Percentiles rank a stretch among this genome's conserved stretches.
Conservation (phyloP, 495 filamentous ascomycete genomes). For the Saxispiralis lemnorum region DNA sequence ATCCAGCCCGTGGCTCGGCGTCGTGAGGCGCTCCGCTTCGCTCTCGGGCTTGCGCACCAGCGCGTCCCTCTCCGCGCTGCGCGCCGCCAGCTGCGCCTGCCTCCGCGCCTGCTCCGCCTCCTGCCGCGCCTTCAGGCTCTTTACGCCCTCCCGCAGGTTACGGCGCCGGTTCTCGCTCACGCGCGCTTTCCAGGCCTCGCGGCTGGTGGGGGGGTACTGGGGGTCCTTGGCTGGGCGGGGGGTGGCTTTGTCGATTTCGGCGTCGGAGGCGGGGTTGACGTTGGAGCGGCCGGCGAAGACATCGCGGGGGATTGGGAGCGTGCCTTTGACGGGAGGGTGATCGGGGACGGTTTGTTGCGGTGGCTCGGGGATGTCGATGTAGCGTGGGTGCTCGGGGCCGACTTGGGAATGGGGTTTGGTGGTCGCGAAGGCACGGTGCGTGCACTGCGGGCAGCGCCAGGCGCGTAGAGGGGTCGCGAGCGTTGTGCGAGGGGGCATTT, state of each 20-base stretch:
- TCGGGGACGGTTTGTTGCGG: conserved; percentile 26
- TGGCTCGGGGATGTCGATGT: conserved; percentile 53
- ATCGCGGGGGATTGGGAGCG: conserved; percentile 50
- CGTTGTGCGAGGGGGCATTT: conserved; percentile 8
- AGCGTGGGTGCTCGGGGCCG: conserved; percentile 53
- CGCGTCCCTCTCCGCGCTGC: conserved; percentile 27
- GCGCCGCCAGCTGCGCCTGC: conserved; percentile 22
- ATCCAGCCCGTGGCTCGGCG: conserved; percentile 11
- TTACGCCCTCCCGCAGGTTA: conserved; percentile 47
- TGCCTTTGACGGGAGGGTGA: conserved; percentile 44
- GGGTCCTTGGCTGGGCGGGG: conserved; percentile 17
- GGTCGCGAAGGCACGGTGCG: conserved; percentile 28
- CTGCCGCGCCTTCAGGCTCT: conserved; percentile 41
- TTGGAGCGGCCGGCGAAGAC: conserved; percentile 39
- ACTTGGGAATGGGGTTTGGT: conserved; percentile 22
- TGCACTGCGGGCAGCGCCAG: conserved; percentile 11
- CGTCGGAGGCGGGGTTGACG: conserved; percentile 26
- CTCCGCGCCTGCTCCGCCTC: conserved; percentile 25
- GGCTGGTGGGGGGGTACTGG: conserved; percentile 10
- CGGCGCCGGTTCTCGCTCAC: conserved; percentile 42
- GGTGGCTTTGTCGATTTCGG: conserved; percentile 32
- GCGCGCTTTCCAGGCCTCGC: conserved; percentile 41
- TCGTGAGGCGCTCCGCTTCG: conserved; percentile 45
- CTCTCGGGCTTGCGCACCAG: conserved; percentile 34
- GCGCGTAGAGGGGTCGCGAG: conserved; percentile 1